Evolutionary conservation across 2,329 filamentous ascomycete species (phyloP).

Genomic region (Botrytis tulipae): DNA sequence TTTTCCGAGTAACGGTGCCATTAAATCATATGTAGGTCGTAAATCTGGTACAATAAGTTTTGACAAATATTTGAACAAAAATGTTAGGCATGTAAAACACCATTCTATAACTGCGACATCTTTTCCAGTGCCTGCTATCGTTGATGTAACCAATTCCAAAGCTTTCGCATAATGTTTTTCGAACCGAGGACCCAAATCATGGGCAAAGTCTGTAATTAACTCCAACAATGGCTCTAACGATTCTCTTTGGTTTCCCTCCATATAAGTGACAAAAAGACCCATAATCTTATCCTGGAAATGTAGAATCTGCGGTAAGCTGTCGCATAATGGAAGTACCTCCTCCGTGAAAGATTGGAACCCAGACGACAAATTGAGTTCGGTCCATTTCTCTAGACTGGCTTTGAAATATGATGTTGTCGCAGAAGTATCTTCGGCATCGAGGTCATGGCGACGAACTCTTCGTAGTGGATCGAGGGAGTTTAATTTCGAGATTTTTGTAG

Average conservation of each 20-base stretch:
- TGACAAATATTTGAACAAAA: constrained; percentile 95
- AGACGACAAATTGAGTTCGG: constrained; percentile 84
- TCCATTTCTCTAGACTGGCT: constrained; percentile 81
- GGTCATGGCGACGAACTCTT: constrained; percentile 78
- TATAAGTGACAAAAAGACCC: constrained; percentile 70
- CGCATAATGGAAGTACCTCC: constrained; percentile 73
- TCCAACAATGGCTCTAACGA: constrained; percentile 83
- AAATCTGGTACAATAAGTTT: constrained; percentile 82
- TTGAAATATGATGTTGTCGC: constrained; percentile 84
- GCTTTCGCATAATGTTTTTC: constrained; percentile 81
- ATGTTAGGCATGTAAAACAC: constrained; percentile 92
- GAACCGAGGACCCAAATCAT: constrained; percentile 83
- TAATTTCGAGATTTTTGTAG: constrained; percentile 82
- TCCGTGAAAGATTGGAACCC: constrained; percentile 75
- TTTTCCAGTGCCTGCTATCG: constrained; percentile 72
- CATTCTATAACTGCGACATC: constrained; percentile 93
- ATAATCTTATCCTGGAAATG: constrained; percentile 88
- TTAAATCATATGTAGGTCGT: constrained; percentile 76
- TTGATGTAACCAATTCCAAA: constrained; percentile 70
- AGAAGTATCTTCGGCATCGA: constrained; percentile 74
- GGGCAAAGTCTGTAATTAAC: constrained; percentile 90
- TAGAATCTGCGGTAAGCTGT: constrained; percentile 87
- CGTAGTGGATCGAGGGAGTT: constrained; percentile 89
- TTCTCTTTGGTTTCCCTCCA: constrained; percentile 73
- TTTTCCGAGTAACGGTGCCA: constrained; percentile 82